Percentiles rank a stretch among this genome's conserved stretches.
Conservation (phyloP, 768 basidiomycete species). For the Amanita pallidorosea region DNA sequence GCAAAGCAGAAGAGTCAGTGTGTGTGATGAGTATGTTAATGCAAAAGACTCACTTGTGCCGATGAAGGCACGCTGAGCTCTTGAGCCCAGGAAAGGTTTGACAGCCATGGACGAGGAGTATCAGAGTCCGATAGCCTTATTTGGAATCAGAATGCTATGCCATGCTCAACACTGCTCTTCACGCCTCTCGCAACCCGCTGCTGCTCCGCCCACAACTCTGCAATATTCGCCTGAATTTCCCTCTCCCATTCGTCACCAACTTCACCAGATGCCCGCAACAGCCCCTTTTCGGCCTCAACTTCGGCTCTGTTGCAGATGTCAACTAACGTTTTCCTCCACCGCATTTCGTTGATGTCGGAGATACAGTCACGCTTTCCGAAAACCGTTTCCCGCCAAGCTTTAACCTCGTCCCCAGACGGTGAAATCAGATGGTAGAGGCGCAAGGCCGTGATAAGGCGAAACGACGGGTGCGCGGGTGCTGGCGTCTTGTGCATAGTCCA, state of each 20-base stretch:
- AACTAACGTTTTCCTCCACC: conserved; percentile 13
- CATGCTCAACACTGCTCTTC: conserved; percentile 28
- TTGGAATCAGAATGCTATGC: conserved; percentile 34
- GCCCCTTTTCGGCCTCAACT: conserved; percentile 6
- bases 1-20: conserved; percentile 6
- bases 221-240: conserved; percentile 24
- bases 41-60: conserved; percentile 41
- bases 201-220: conserved; percentile 53
- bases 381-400: conserved; percentile 32
- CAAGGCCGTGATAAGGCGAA: conserved; percentile 63
- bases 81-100: conserved; percentile 62
- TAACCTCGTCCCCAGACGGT: conserved; percentile 15
- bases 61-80: conserved; percentile 65
- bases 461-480: conserved; percentile 64
- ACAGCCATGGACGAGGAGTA: conserved; percentile 41
- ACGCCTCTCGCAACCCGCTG: conserved; percentile 38
- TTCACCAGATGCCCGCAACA: conserved; percentile 8
- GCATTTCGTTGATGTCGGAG: conserved; percentile 2
- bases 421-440: conserved; percentile 45
- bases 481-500: conserved; percentile 67
- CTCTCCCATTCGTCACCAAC: conserved; percentile 6
- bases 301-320: conserved; percentile 18
- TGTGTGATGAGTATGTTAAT: conserved; percentile 3
- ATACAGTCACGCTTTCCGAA: conserved; percentile 24
- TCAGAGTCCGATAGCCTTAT: background rate